These are phyloP conservation scores for Cynanchum wilfordii DNA, from an alignment of 257 asterid genomes.

Conservation along the genomic window DNA sequence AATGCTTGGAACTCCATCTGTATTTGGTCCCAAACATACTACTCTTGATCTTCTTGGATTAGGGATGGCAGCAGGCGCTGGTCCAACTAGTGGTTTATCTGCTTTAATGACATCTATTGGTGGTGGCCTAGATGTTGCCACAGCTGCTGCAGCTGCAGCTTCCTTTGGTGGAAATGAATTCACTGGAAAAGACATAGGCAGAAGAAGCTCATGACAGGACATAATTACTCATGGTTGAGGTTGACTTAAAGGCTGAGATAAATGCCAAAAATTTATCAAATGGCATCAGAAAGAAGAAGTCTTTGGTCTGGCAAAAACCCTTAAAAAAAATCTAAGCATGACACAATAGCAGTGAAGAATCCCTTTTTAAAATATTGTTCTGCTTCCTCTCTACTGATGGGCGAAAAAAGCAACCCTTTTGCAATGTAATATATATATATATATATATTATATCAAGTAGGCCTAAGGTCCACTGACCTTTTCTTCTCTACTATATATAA, in stretches of 20 bases:
- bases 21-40: constrained; percentile 70
- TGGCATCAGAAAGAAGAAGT: neutral
- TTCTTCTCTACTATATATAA: neutral
- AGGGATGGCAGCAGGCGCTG: constrained; percentile 76
- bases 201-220: constrained; percentile 33
- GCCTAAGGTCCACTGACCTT: constrained; percentile 2
- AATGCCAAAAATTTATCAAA: neutral
- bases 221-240: neutral
- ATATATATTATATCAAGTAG: constrained; percentile 3
- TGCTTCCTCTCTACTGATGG: neutral
- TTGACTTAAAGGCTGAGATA: constrained; percentile 2
- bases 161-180: constrained; percentile 40
- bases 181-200: constrained; percentile 37
- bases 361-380: constrained; percentile 3
- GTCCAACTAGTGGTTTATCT: constrained; percentile 51
- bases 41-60: constrained; percentile 87
- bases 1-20: constrained; percentile 78
- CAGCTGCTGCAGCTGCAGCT: constrained; percentile 36
- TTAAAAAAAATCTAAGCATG: constrained; percentile 17
- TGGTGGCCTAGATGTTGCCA: constrained; percentile 44
- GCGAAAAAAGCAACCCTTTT: constrained; percentile 1
- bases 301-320: constrained; percentile 5
- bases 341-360: neutral
- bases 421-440: neutral
- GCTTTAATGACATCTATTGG: constrained; percentile 66